Base-by-base conservation (phyloP, 768 basidiomycete species). In the Rhizopogon vulgaris region DNA sequence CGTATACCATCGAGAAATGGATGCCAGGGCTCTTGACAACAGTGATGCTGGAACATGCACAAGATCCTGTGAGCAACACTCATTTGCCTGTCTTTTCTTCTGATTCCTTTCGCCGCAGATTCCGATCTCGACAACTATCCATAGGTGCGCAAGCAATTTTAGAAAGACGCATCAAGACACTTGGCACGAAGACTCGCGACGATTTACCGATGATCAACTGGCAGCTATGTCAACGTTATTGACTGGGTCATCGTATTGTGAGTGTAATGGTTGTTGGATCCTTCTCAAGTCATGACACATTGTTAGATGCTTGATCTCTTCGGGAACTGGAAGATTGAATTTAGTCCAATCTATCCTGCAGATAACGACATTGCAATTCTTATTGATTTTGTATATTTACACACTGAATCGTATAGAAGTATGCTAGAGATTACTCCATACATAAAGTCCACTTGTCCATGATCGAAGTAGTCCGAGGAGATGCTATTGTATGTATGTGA, bases 1-100 rank as follows among this genome's bases (percentile, higher is more conserved):
- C 94, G 0, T 94, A 94, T 67, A 92, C 90, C 2, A 85, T 94
- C 22, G 93, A 94, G 58, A 84, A 83, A 58, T 95, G 91, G 85
- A 83, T 93, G 78, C 90, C 94, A 0, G 82, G 84, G 42, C 76
- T 96, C 40, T 71, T 94, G 55, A 85, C 88, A 37, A 84, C 79
- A 54, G 78, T 89, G 17, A 73, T 94, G 51, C 85, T 84, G 9
- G 86, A 89, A 59, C 87, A 92, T 65, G 85, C 87, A 1, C 89
- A 93, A 55, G 90, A 94, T 62, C 94, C 93, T 11, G 84, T 85
- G 56, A 37, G 32, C 37, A 18, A 45, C n/a, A 3, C 15, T 30
- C 32, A 41, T 36, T 48, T 34, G 39, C 12, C 22, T 49, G 36
- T 45, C 56, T 52, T 4, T 9, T 34, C 9, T 57, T 54, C 54